Evolutionary conservation across 2,329 filamentous ascomycete species (phyloP).

Genomic region (Incumbomyces delicatus): DNA sequence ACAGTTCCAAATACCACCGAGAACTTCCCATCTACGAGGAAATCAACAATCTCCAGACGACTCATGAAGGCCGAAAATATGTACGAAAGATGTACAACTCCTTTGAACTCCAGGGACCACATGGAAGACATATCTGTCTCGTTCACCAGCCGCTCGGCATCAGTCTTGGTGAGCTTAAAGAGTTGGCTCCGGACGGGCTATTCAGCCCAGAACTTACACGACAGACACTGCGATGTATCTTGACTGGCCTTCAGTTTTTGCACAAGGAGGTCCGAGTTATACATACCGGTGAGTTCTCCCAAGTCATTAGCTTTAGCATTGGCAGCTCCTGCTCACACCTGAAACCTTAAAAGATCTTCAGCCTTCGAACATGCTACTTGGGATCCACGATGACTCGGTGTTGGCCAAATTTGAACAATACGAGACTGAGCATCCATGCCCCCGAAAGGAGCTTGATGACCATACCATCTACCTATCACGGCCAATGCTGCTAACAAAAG

Average conservation of each 20-base stretch:
- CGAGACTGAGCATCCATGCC: slow-evolving; percentile 31
- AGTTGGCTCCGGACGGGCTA: not conserved
- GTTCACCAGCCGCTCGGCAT: slow-evolving; percentile 19
- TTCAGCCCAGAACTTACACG: not conserved
- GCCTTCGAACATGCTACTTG: slow-evolving; percentile 26
- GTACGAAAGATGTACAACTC: slow-evolving; percentile 17
- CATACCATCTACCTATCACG: slow-evolving; percentile 37
- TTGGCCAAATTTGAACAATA: slow-evolving; percentile 32
- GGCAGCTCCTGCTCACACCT: no score
- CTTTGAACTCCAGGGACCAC: slow-evolving; percentile 16
- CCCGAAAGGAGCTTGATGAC: slow-evolving; percentile 34
- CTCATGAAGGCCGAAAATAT: slow-evolving; percentile 15
- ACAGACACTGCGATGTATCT: not conserved
- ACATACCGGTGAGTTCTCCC: slow-evolving; percentile 29
- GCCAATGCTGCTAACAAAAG: slow-evolving; percentile 24
- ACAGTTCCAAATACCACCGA: slow-evolving; percentile 10
- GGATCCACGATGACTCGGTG: slow-evolving; percentile 31
- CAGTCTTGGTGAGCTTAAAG: slow-evolving; percentile 6
- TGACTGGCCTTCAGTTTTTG: slow-evolving; percentile 18
- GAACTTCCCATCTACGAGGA: slow-evolving; percentile 17
- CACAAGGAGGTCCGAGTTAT: slow-evolving; percentile 39
- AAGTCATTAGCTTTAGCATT: slow-evolving; percentile 29
- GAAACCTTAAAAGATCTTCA: no score
- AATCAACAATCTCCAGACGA: slow-evolving; percentile 11
- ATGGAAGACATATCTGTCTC: slow-evolving; percentile 18